phyloP scores from a whole-genome alignment of 331 rosid genomes.

The Ulmus americana region DNA sequence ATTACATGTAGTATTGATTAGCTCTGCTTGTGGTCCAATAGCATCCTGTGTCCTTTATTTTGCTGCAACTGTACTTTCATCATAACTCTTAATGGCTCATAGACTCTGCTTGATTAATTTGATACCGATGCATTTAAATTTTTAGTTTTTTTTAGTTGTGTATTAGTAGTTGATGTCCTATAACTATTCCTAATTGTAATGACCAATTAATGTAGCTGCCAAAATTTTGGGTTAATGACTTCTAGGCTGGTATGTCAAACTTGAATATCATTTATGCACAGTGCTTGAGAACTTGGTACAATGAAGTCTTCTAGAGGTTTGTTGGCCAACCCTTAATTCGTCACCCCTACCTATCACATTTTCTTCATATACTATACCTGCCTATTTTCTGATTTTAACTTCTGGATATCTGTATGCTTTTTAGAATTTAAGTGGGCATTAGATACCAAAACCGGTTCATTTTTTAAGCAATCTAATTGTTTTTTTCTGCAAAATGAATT shows the following conservation, averaged over 20 bases:
- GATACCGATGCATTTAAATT: slow-evolving; percentile 18
- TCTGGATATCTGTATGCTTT: not conserved
- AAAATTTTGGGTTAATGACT: slow-evolving; percentile 2
- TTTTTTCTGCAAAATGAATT: slow-evolving; percentile 17
- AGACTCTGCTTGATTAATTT: slow-evolving; percentile 18
- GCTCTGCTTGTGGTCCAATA: slow-evolving; percentile 11
- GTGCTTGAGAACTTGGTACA: slow-evolving; percentile 20
- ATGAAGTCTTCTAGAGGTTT: slow-evolving; percentile 29
- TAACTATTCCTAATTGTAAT: slow-evolving; percentile 16
- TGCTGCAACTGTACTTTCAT: slow-evolving; percentile 21
- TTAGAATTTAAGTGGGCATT: slow-evolving; percentile 7
- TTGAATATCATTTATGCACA: not conserved
- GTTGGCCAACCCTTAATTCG: slow-evolving; percentile 49
- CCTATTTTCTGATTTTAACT: not conserved
- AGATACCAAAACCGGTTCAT: slow-evolving; percentile 4
- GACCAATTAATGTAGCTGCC: not conserved
- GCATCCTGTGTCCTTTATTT: slow-evolving; percentile 9
- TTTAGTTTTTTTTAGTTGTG: slow-evolving; percentile 26
- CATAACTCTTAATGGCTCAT: slow-evolving; percentile 8
- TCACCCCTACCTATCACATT: slow-evolving; percentile 25
- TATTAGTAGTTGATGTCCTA: slow-evolving; percentile 18
- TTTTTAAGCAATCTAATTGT: slow-evolving; percentile 1
- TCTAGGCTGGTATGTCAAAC: not conserved
- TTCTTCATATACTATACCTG: not conserved
- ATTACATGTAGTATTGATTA: not conserved